Conservation (phyloP, 257 asterid species). For the Nicotiana knightiana region DNA sequence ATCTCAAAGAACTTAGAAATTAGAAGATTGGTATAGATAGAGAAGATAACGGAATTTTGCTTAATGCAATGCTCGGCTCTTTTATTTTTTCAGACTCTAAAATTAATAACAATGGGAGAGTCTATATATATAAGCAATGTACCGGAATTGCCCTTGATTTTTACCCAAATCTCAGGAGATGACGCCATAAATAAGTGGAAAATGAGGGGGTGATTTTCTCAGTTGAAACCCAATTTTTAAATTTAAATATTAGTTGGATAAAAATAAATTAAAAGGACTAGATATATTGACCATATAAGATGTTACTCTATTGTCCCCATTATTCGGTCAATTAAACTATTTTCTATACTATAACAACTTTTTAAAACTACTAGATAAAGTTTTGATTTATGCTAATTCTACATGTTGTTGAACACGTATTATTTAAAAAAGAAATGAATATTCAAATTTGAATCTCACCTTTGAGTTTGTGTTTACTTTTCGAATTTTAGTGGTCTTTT, state of each 20-base stretch:
- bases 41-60: conserved; percentile 20
- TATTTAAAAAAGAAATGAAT: neutral
- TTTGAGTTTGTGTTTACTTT: no score
- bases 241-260: neutral
- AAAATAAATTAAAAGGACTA: neutral
- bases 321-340: neutral
- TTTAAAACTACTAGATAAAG: neutral
- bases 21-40: conserved; percentile 14
- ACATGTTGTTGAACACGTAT: neutral
- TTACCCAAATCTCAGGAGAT: neutral
- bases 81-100: no score
- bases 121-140: neutral
- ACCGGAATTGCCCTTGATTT: neutral
- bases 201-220: neutral
- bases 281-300: neutral
- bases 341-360: neutral
- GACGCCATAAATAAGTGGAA: neutral
- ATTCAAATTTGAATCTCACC: neutral
- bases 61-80: neutral
- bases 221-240: no score
- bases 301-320: neutral
- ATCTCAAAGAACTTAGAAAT: neutral
- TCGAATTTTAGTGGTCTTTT: no score
- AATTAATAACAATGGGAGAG: no score
- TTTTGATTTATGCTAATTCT: neutral